Base-by-base conservation (phyloP, 2,329 filamentous ascomycete species). In the Aspergillus ochraceoroseus region DNA sequence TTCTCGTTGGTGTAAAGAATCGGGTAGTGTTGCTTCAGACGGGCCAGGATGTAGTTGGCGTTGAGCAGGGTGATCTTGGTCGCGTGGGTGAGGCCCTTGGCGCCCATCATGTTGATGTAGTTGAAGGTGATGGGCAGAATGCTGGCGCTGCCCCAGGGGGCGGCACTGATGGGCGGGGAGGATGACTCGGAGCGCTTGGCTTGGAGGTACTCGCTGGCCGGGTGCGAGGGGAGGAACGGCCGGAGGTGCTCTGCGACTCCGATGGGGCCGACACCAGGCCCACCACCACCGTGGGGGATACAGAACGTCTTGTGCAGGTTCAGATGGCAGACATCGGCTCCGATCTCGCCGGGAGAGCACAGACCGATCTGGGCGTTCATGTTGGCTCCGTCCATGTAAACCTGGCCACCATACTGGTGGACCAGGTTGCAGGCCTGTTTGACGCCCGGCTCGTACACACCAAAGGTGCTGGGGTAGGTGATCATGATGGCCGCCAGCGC, bases 261-360 rank as follows among this genome's bases (percentile, higher is more conserved):
- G 52, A 96, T 94, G 38, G 90, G 90, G 2, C 90, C 90, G 25
- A 95, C 87, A 56, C 90, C 90, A 7, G 90, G 90, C 11, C 90
- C 90, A 51, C 90, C 90, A 49, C 90, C 90, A 40, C 90, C 90
- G 66, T 96, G 90, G 32, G 90, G 90, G 57, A 96, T 96, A 64
- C 90, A 96, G 74, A 96, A 96, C 2, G 90, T 96, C 77, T 96
- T 96, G 79, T 96, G 90, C 28, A 96, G 76, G 68, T 96, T 96
- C 45, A 96, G 74, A 71, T 95, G 90, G 76, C 90, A 96, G 26
- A 95, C 89, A 62, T 96, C 90, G 19, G 90, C 90, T 13, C 90
- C 90, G 52, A 96, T 94, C 64, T 94, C 88, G 26, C 90, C 90
- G 1, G 90, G 90, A 0, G 87, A 94, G 71, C 87, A 95, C 7